Conservation (phyloP, 257 asterid species). For the Handroanthus guayacan region DNA sequence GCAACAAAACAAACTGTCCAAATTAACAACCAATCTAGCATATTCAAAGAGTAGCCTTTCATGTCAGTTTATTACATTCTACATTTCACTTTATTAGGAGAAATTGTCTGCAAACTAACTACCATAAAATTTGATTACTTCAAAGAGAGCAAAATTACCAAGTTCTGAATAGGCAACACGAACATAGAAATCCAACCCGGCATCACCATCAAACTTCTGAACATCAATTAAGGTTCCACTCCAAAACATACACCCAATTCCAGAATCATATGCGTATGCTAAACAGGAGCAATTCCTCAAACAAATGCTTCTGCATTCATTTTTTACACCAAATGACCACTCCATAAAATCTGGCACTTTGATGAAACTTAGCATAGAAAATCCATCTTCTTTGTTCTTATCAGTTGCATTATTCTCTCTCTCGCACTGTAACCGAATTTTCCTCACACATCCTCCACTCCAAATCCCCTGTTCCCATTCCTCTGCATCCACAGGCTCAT, state of each 20-base stretch:
- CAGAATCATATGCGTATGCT: constrained; percentile 32
- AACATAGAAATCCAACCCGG: constrained; percentile 27
- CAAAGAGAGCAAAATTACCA: constrained; percentile 20
- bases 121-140: constrained; percentile 6
- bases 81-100: too few relatives aligned
- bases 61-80: not conserved
- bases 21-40: not conserved
- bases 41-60: not conserved
- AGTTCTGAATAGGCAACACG: constrained; percentile 39
- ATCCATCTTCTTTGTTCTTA: constrained; percentile 35
- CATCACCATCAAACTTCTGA: constrained; percentile 22
- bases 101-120: constrained; percentile 26
- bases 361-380: constrained; percentile 35
- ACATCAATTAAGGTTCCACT: constrained; percentile 27
- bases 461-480: constrained; percentile 29
- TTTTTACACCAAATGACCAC: not conserved
- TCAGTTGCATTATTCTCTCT: constrained; percentile 27
- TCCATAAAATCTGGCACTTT: constrained; percentile 46
- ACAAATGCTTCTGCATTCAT: constrained; percentile 34
- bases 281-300: constrained; percentile 41
- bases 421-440: constrained; percentile 28
- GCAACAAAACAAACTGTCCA: not conserved
- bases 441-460: constrained; percentile 33
- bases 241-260: constrained; percentile 41
- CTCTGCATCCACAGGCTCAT: constrained; percentile 29